These are phyloP conservation scores for Basipetospora sp. DNA, from an alignment of 2,329 filamentous ascomycete species.

Conservation along the genomic window DNA sequence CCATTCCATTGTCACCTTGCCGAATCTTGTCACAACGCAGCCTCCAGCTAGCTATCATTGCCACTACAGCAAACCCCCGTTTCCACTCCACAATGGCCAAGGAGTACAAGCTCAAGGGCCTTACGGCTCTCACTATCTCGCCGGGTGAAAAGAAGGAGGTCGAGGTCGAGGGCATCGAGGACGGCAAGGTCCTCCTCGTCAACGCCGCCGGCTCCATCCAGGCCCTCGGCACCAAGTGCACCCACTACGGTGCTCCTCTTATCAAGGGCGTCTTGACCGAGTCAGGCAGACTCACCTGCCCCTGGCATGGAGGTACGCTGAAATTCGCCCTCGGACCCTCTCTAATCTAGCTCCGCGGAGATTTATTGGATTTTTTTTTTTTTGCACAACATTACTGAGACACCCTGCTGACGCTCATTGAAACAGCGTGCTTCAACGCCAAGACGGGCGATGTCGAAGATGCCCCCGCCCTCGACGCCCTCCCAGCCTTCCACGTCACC, in stretches of 20 bases:
- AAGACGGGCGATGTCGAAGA: conserved; percentile 87
- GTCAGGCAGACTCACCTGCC: conserved; percentile 74
- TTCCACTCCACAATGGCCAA: conserved; percentile 16
- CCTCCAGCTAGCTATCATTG: no score
- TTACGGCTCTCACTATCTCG: conserved; percentile 59
- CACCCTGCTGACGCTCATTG: background rate
- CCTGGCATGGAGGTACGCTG: conserved; percentile 89
- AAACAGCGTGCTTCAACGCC: conserved; percentile 83
- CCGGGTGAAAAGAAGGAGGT: conserved; percentile 75
- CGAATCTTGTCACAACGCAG: no score
- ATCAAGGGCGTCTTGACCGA: conserved; percentile 71
- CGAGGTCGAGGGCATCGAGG: conserved; percentile 78
- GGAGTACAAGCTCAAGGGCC: conserved; percentile 59
- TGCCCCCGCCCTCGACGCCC: conserved; percentile 74
- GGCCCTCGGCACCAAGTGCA: conserved; percentile 71
- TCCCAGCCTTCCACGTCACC: conserved; percentile 66
- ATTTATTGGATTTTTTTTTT: background rate
- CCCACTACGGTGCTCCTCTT: conserved; percentile 83
- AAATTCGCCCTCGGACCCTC: no score
- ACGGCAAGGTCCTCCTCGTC: conserved; percentile 71
- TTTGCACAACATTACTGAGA: background rate
- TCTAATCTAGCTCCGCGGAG: background rate
- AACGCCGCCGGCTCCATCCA: conserved; percentile 64
- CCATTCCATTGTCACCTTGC: no score
- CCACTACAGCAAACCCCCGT: background rate